Evolutionary conservation across 2,329 filamentous ascomycete species (phyloP), one percentile per base, ranked within the genome.

Genomic region (Colletotrichum phormii): DNA sequence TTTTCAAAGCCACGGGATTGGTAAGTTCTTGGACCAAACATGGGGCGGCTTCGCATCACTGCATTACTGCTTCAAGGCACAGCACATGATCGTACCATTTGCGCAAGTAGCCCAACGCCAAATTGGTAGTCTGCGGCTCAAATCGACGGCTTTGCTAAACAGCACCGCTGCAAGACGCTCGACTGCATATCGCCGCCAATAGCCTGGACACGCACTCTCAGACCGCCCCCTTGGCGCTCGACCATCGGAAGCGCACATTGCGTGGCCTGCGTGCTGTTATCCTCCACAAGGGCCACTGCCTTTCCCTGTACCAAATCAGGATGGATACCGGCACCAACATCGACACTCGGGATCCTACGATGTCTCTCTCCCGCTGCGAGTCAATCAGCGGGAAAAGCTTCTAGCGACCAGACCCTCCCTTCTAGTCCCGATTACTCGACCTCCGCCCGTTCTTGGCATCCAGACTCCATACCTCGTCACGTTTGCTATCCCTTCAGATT

Each of bases 381-480:
- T 15, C 42, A 69, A n/a, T 26, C 22, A 42, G 46, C 49, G 42
- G 54, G 60, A 55, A 61, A 61, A n/a, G 60, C 61, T 73, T 70
- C 71, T 70, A 62, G 66, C 49, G 15, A 65, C 60, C 24, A 33
- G 67, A 31, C 65, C 46, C 53, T 22, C 33, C 29, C 42, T 73
- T 70, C 66, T 73, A 60, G 66, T 33, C 46, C 60, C 65, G 15
- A 49, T 64, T 31, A 35, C 42, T 31, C 35, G 37, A 15, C 57
- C 51, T 31, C 37, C 35, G 33, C 31, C 24, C 29, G 29, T 46
- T 26, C 66, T 72, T 70, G 66, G 70, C 70, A 57, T 51, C 37
- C 64, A 46, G 24, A 4, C 18, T 53, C 33, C 60, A 61, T 22
- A n/a, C 37, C 22, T 59, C 5, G 8, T 33, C 29, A 35, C 11